Evolutionary conservation across 768 basidiomycete genomes (phyloP).

Genomic region (Lactarius sanguifluus): DNA sequence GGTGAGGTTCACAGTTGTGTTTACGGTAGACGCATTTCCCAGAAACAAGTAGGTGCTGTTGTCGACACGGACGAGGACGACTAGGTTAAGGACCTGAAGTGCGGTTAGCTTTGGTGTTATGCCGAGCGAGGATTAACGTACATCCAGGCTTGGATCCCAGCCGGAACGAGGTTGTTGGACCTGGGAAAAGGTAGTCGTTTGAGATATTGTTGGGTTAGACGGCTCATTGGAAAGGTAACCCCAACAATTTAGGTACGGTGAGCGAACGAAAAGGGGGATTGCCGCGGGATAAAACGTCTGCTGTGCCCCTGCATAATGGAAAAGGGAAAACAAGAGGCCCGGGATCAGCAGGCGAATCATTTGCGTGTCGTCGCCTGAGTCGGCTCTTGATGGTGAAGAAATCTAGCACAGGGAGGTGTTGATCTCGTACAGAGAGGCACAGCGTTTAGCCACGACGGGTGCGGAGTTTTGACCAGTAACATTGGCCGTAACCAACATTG

Average conservation of each 20-base stretch:
- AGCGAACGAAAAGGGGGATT: constrained; percentile 34
- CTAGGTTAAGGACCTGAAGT: constrained; percentile 14
- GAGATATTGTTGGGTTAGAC: too few species aligned
- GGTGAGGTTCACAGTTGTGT: constrained; percentile 26
- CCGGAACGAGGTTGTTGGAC: constrained; percentile 3
- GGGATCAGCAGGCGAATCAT: not conserved
- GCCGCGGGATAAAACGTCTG: not conserved
- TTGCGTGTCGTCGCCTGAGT: not conserved
- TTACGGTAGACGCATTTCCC: constrained; percentile 11
- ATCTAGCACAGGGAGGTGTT: not conserved
- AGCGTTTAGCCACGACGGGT: too few species aligned
- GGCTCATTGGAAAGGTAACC: too few species aligned
- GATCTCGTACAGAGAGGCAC: not conserved
- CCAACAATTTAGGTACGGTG: constrained; percentile 33
- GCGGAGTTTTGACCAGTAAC: not conserved
- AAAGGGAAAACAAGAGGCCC: not conserved
- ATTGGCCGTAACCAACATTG: not conserved
- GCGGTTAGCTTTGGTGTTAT: not conserved
- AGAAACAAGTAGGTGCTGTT: constrained; percentile 26
- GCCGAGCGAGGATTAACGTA: not conserved
- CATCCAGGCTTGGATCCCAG: too few species aligned
- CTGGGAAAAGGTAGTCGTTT: too few species aligned
- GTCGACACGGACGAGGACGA: constrained; percentile 21
- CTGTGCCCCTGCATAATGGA: constrained; percentile 2
- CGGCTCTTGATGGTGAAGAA: not conserved